A percentile compares a stretch with the other conserved stretches of the same genome.
These are phyloP conservation scores for Ophiostoma quercus DNA, from an alignment of 2,329 filamentous ascomycete genomes.

Conservation along the genomic window DNA sequence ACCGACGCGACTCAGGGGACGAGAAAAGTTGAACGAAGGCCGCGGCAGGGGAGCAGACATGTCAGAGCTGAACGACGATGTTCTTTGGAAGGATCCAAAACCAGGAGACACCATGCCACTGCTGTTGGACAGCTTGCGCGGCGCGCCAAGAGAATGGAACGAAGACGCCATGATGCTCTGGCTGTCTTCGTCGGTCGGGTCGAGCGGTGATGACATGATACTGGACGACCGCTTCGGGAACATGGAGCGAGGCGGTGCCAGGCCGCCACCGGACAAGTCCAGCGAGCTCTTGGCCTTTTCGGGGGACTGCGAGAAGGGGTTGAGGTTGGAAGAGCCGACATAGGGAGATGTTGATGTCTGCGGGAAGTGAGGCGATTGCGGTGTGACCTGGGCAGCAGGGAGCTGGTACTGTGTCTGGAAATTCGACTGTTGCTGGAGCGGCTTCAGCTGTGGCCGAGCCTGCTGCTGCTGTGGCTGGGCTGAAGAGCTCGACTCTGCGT, in stretches of 20 bases:
- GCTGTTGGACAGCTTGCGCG: slow-evolving; percentile 73
- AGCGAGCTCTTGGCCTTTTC: slow-evolving; percentile 44
- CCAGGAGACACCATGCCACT: slow-evolving; percentile 56
- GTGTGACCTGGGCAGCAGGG: background rate
- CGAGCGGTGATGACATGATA: slow-evolving; percentile 56
- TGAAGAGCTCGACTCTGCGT: background rate
- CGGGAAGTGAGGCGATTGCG: slow-evolving; percentile 17
- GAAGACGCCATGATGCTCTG: slow-evolving; percentile 49
- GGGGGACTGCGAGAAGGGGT: slow-evolving; percentile 36
- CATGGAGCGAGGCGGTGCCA: slow-evolving; percentile 47
- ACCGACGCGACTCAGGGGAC: slow-evolving; percentile 73
- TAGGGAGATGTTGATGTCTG: slow-evolving; percentile 35
- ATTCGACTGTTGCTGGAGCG: background rate
- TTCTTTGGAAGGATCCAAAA: slow-evolving; percentile 60
- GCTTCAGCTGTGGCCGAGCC: background rate
- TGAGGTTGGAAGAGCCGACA: slow-evolving; percentile 27
- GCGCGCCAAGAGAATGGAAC: slow-evolving; percentile 54
- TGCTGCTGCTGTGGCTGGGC: slow-evolving; percentile 9
- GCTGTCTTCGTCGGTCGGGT: slow-evolving; percentile 67
- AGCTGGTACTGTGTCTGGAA: slow-evolving; percentile 1
- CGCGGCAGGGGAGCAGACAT: slow-evolving; percentile 63
- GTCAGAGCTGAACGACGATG: slow-evolving; percentile 80
- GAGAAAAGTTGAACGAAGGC: slow-evolving; percentile 88
- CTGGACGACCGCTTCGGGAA: slow-evolving; percentile 54
- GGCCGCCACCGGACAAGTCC: slow-evolving; percentile 42